phyloP scores from a whole-genome alignment of 1,139 yeast species.

The Zygotorulaspora mrakii region DNA sequence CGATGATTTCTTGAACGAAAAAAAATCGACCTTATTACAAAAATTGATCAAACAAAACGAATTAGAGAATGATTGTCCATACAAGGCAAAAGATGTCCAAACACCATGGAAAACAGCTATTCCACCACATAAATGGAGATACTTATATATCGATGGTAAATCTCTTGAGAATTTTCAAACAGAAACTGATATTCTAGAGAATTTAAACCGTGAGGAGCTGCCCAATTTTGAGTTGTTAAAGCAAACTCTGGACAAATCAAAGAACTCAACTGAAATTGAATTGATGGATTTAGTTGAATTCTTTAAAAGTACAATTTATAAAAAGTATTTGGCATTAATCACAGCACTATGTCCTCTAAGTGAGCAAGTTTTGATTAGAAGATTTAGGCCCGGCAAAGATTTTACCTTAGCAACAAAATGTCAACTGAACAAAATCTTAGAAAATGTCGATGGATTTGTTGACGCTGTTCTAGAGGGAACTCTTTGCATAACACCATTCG shows the following conservation, averaged over 20 bases:
- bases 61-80: constrained; percentile 59
- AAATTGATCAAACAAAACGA: constrained; percentile 51
- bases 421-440: constrained; percentile 43
- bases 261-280: constrained; percentile 32
- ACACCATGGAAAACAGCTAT: constrained; percentile 88
- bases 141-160: constrained; percentile 75
- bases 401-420: constrained; percentile 85
- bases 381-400: constrained; percentile 94
- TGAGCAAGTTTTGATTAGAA: constrained; percentile 67
- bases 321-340: constrained; percentile 62
- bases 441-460: constrained; percentile 32
- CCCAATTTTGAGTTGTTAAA: constrained; percentile 49
- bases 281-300: constrained; percentile 57
- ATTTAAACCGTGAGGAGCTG: constrained; percentile 44
- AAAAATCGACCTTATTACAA: constrained; percentile 49
- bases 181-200: constrained; percentile 34
- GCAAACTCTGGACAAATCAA: constrained; percentile 33
- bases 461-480: constrained; percentile 54
- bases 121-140: constrained; percentile 93
- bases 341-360: constrained; percentile 64
- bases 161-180: constrained; percentile 32
- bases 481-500: constrained; percentile 70
- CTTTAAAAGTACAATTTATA: constrained; percentile 58
- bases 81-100: constrained; percentile 49
- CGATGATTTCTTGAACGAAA: constrained; percentile 55